A percentile compares a stretch with the other conserved stretches of the same genome.
Conservation (phyloP, 140 eudicot species). For the Flaveria floridana region DNA sequence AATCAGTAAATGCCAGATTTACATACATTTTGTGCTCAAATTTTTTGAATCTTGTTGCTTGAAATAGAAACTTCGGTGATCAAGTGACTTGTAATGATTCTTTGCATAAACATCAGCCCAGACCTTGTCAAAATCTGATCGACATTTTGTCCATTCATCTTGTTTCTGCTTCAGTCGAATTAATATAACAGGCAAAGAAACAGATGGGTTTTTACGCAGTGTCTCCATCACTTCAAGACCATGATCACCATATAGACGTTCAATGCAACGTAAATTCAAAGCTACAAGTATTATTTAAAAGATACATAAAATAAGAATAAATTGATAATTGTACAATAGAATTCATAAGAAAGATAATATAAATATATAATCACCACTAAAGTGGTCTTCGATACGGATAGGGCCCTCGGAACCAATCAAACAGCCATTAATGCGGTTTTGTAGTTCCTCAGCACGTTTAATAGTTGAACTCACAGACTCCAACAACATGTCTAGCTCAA, state of each 20-base stretch:
- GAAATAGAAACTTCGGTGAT: constrained; percentile 97
- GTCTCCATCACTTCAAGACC: constrained; percentile 93
- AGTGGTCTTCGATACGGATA: constrained; percentile 68
- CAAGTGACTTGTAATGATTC: constrained; percentile 95
- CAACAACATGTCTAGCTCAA: constrained; percentile 94
- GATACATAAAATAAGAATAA: constrained; percentile 10
- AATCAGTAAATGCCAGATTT: background rate
- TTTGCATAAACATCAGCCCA: constrained; percentile 94
- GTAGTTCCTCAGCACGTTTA: constrained; percentile 77
- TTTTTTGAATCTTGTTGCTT: constrained; percentile 98
- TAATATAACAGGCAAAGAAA: constrained; percentile 71
- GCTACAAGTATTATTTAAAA: constrained; percentile 38
- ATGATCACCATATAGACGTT: constrained; percentile 94
- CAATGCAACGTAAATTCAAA: constrained; percentile 85
- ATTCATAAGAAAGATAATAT: background rate
- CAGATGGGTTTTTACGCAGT: constrained; percentile 70
- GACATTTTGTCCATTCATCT: constrained; percentile 93
- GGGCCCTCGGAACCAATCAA: constrained; percentile 51
- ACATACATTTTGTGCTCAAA: constrained; percentile 82
- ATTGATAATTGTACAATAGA: background rate
- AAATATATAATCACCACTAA: constrained; percentile 55
- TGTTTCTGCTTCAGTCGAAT: constrained; percentile 88
- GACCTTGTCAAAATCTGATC: constrained; percentile 82
- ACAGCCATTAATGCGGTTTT: constrained; percentile 51
- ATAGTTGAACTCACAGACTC: constrained; percentile 82